Conservation (phyloP, 2,329 filamentous ascomycete species). For the Plenodomus biglobosus region DNA sequence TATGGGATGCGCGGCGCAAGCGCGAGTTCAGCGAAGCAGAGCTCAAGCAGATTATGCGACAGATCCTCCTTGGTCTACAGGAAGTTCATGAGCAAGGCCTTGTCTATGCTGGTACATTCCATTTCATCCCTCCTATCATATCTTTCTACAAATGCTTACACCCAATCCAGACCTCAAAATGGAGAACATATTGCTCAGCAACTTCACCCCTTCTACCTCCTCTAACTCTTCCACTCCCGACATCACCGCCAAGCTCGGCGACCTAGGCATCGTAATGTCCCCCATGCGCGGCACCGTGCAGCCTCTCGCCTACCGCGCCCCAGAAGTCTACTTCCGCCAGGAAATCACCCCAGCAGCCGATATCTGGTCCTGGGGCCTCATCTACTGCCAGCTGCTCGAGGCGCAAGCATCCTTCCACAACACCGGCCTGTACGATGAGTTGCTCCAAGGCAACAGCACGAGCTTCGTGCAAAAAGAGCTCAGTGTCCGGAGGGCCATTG, state of each 20-base stretch:
- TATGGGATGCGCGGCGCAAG: conserved; percentile 11
- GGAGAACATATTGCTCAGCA: conserved; percentile 11
- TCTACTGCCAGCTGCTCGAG: conserved; percentile 13
- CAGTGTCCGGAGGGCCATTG: conserved; percentile 8
- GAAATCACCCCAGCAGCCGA: conserved; percentile 11
- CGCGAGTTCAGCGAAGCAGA: conserved; percentile 13
- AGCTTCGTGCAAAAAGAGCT: conserved; percentile 9
- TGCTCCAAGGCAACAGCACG: neutral
- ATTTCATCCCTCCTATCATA: neutral
- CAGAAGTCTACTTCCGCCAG: conserved; percentile 13
- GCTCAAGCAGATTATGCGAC: conserved; percentile 14
- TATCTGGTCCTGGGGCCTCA: conserved; percentile 13
- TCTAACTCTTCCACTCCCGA: neutral
- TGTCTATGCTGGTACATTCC: conserved; percentile 10
- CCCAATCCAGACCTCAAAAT: conserved; percentile 6
- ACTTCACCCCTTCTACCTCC: conserved; percentile 1
- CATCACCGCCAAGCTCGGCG: conserved; percentile 10
- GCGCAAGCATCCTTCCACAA: conserved; percentile 11
- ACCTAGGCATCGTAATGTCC: conserved; percentile 15
- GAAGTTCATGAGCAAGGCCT: conserved; percentile 10
- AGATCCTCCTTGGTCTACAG: conserved; percentile 7
- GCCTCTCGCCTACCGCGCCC: conserved; percentile 13
- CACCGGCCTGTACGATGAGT: conserved; percentile 11
- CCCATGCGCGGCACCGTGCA: conserved; percentile 12
- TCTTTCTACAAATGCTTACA: conserved; percentile 1